phyloP scores from a whole-genome alignment of 768 basidiomycete genomes.

The Rhizopogon rudus region DNA sequence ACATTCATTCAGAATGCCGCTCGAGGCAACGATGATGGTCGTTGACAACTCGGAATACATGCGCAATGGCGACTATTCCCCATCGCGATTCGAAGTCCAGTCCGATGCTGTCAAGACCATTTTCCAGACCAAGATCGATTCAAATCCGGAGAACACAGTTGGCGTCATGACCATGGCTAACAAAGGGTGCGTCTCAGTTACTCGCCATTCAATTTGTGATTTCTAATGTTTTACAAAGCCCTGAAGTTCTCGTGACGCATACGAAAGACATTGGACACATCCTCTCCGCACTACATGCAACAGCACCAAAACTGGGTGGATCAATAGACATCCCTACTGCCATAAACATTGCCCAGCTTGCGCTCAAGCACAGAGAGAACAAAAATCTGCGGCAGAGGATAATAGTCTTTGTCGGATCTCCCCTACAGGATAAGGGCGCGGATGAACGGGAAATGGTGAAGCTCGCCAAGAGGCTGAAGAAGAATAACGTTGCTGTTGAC shows the following conservation, averaged over 20 bases:
- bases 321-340: conserved; percentile 84
- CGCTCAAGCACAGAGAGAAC: conserved; percentile 96
- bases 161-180: conserved; percentile 98
- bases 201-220: background rate
- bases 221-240: conserved; percentile 40
- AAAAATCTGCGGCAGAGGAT: conserved; percentile 97
- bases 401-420: conserved; percentile 90
- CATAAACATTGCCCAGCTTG: conserved; percentile 91
- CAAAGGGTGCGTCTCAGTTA: conserved; percentile 60
- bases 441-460: conserved; percentile 79
- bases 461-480: conserved; percentile 96
- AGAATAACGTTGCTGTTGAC: conserved; percentile 98
- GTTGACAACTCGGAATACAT: conserved; percentile 98
- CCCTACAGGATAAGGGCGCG: conserved; percentile 63
- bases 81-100: conserved; percentile 87
- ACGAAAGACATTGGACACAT: conserved; percentile 95
- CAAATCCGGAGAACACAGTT: conserved; percentile 96
- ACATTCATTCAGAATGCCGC: conserved; percentile 61
- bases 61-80: conserved; percentile 90
- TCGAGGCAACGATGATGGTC: conserved; percentile 97
- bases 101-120: conserved; percentile 86
- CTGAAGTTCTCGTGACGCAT: conserved; percentile 94
- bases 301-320: conserved; percentile 72
- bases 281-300: conserved; percentile 68
- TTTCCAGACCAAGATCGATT: conserved; percentile 89